Evolutionary conservation across 2,329 filamentous ascomycete species (phyloP), one percentile per base, ranked within the genome.

Genomic region (Sporothrix euskadiensis): DNA sequence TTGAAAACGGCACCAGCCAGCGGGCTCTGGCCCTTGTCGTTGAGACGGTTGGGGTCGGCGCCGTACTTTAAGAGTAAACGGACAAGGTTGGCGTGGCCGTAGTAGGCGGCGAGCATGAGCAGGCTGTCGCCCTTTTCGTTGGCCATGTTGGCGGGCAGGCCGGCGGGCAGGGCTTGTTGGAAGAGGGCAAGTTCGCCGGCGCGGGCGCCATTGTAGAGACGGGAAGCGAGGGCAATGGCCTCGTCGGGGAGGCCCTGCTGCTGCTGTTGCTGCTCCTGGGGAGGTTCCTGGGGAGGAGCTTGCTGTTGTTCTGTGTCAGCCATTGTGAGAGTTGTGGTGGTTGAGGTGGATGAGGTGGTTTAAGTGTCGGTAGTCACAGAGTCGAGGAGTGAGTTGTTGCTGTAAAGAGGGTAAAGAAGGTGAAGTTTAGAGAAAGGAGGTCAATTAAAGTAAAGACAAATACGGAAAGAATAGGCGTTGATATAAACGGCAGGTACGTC

Each of bases 1-100:
- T 93, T 93, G 80, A 93, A 93, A 9, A 93, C 88, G 0, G 91
- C 91, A 0, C 91, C 91, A 0, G 91, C 90, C 3, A 93, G 83
- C 0, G 89, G 88, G 75, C 89, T 91, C 81, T 93, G 91, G 0
- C 89, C 89, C 61, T 87, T 82, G 75, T 90, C 91, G 75, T 93
- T 93, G 39, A 92, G 78, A 1, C 86, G 83, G 79, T 93, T 92
- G 0, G 90, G 85, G 77, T 93, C 89, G 1, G 90, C 90, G 1
- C 89, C 89, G 74, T 88, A 84, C 39, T 87, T 82, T 0, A 93
- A 80, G 12, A 93, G 84, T 74, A 91, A 83, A 65, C 82, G 83
- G 35, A 90, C 89, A 0, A 91, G 85, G 0, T 86, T 83, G 1
- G 86, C 84, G 72, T 92, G 89, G 12, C 90, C 90, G 76, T 92